These are phyloP conservation scores for Aspergillus neotritici DNA, from an alignment of 2,329 filamentous ascomycete genomes.

Conservation along the genomic window DNA sequence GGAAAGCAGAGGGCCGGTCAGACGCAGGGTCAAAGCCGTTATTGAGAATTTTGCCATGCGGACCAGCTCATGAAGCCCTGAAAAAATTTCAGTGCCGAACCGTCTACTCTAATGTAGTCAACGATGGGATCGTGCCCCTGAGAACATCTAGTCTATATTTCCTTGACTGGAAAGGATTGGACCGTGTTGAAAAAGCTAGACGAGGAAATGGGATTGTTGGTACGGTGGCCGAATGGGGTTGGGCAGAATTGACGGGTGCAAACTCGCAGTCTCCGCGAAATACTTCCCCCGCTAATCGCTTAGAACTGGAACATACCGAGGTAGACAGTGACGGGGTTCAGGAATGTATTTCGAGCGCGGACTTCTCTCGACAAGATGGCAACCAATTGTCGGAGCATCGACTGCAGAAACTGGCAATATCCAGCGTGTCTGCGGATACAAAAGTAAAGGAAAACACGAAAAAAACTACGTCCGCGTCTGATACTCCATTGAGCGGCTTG, in stretches of 20 bases:
- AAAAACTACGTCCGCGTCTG: constrained; percentile 25
- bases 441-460: constrained; percentile 8
- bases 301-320: constrained; percentile 19
- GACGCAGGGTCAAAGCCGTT: constrained; percentile 84
- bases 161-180: constrained; percentile 90
- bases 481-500: constrained; percentile 56
- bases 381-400: constrained; percentile 15
- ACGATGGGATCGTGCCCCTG: constrained; percentile 92
- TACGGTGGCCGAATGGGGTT: constrained; percentile 88
- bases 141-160: constrained; percentile 95
- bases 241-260: constrained; percentile 78
- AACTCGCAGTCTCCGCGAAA: constrained; percentile 53
- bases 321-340: constrained; percentile 13
- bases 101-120: constrained; percentile 94
- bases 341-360: constrained; percentile 3
- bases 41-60: constrained; percentile 80
- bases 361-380: constrained; percentile 6
- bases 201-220: constrained; percentile 88
- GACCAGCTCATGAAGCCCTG: constrained; percentile 80
- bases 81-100: constrained; percentile 87
- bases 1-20: constrained; percentile 50
- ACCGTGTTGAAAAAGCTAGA: constrained; percentile 87
- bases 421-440: neutral
- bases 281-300: constrained; percentile 22
- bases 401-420: too few relatives aligned